Percentiles rank a stretch among this genome's conserved stretches.
Conservation (phyloP, 2,329 filamentous ascomycete genomes). For the Penicillium sp. region DNA sequence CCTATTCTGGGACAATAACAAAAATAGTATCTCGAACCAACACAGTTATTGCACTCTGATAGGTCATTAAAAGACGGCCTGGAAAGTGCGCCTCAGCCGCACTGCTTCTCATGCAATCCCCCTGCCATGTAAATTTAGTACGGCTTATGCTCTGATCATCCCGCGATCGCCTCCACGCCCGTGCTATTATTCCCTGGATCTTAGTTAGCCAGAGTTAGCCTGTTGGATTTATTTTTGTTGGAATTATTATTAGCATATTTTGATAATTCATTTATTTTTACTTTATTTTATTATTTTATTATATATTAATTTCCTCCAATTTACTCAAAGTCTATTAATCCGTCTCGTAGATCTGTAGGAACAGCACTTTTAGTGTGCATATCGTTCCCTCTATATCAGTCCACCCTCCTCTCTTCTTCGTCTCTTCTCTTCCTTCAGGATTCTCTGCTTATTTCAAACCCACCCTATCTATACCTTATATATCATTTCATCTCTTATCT, state of each 20-base stretch:
- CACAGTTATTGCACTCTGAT: not conserved
- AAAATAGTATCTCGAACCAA: not conserved
- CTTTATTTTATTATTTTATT: slow-evolving; percentile 4
- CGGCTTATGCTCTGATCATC: slow-evolving; percentile 24
- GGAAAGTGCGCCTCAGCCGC: slow-evolving; percentile 15
- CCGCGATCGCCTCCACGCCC: slow-evolving; percentile 23
- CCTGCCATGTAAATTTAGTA: slow-evolving; percentile 21
- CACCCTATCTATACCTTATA: not conserved
- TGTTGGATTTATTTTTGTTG: slow-evolving; percentile 13
- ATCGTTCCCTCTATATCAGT: slow-evolving; percentile 26
- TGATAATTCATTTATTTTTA: slow-evolving; percentile 1
- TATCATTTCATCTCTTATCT: not conserved
- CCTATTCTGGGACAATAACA: not conserved
- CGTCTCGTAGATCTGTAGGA: slow-evolving; percentile 22
- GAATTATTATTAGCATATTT: slow-evolving; percentile 3
- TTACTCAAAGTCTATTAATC: slow-evolving; percentile 23
- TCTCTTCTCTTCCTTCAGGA: slow-evolving; percentile 15
- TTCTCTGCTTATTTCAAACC: slow-evolving; percentile 11
- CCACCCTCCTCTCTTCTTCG: slow-evolving; percentile 22
- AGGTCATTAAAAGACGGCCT: not conserved
- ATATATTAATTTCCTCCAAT: slow-evolving; percentile 14
- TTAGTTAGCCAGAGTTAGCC: slow-evolving; percentile 14
- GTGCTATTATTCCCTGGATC: slow-evolving; percentile 20
- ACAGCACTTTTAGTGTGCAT: slow-evolving; percentile 12
- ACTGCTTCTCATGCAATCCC: slow-evolving; percentile 6